These are phyloP conservation scores for Blastocladiella emersonii DNA, from an alignment of 371 early-diverging fungal species.

Conservation along the genomic window DNA sequence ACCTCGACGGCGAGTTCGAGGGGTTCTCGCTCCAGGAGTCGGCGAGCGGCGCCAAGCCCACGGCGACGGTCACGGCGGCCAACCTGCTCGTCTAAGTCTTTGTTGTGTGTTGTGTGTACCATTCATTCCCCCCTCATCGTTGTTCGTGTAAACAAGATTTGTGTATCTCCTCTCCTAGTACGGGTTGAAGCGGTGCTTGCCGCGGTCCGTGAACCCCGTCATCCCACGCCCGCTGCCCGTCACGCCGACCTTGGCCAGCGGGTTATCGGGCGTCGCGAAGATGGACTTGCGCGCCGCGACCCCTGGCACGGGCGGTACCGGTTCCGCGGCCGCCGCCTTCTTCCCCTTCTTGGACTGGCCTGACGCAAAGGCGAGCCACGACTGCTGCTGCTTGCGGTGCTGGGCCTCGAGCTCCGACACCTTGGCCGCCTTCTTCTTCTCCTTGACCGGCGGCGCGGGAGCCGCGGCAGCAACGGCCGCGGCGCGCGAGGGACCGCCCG, in stretches of 20 bases:
- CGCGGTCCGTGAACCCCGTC: conserved; percentile 24
- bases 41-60: not conserved
- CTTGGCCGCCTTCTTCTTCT: conserved; percentile 9
- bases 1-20: not conserved
- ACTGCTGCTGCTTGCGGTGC: conserved; percentile 2
- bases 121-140: no score
- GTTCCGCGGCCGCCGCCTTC: not conserved
- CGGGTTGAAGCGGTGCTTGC: conserved; percentile 18
- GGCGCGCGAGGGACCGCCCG: not conserved
- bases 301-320: not conserved
- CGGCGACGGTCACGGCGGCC: not conserved
- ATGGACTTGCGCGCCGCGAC: conserved; percentile 16
- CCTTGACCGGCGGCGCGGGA: not conserved
- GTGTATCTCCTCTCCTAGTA: no score
- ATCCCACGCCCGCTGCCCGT: conserved; percentile 26
- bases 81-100: no score
- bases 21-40: not conserved
- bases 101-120: no score
- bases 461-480: not conserved
- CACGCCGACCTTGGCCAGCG: conserved; percentile 28
- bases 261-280: conserved; percentile 31
- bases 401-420: not conserved
- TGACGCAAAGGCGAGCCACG: conserved; percentile 5
- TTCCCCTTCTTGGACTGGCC: not conserved
- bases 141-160: no score